Evolutionary conservation across 352 stramenopile genomes (phyloP).

Genomic region (Peronospora farinosa): DNA sequence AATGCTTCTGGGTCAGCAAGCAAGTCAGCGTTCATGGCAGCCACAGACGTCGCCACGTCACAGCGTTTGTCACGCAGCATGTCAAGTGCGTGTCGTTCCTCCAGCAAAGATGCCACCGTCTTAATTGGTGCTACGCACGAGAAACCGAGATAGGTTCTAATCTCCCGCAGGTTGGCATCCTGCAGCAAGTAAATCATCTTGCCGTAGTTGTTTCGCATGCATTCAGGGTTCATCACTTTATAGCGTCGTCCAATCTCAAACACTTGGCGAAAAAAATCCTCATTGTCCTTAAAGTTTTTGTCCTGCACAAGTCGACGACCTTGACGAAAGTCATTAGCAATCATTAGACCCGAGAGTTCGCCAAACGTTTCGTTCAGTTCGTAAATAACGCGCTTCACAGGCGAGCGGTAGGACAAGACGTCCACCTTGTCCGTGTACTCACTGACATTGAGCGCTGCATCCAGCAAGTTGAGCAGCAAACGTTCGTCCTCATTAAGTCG

Average conservation of each 20-base stretch:
- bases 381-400: conserved; percentile 63
- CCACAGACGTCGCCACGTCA: conserved; percentile 52
- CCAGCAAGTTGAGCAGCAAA: conserved; percentile 67
- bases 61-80: conserved; percentile 75
- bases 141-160: conserved; percentile 71
- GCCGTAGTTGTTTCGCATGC: conserved; percentile 89
- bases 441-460: conserved; percentile 73
- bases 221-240: conserved; percentile 91
- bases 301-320: conserved; percentile 50
- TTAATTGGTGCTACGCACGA: conserved; percentile 57
- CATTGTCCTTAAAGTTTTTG: conserved; percentile 69
- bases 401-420: conserved; percentile 63
- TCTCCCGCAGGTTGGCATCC: conserved; percentile 77
- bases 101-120: conserved; percentile 75
- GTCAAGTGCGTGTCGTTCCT: conserved; percentile 49
- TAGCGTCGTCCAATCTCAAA: conserved; percentile 91
- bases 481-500: conserved; percentile 63
- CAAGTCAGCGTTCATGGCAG: conserved; percentile 13
- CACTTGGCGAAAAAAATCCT: conserved; percentile 70
- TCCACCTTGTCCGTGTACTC: conserved; percentile 94
- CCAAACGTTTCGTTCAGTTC: conserved; percentile 64
- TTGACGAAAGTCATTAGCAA: conserved; percentile 55
- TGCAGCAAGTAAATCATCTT: conserved; percentile 94
- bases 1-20: conserved; percentile 11
- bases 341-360: conserved; percentile 56